These are phyloP conservation scores for Raphidocelis subcapitata DNA, from an alignment of 139 green algal species.

Conservation along the genomic window DNA sequence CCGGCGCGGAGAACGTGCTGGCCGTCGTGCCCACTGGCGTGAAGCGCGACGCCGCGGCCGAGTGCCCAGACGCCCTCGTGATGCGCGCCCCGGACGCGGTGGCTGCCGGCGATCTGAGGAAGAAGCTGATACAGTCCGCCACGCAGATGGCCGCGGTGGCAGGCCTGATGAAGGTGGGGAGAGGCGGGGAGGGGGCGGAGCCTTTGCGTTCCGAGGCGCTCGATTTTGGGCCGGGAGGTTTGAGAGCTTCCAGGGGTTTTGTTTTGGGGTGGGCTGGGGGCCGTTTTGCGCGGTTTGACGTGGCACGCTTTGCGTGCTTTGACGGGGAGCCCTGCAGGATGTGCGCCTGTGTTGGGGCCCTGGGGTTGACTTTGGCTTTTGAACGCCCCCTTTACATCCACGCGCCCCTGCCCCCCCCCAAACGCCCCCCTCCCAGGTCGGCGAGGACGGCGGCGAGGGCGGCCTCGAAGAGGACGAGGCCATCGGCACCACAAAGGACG, in stretches of 20 bases:
- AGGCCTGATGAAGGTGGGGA: constrained; percentile 18
- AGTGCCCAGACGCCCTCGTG: constrained; percentile 32
- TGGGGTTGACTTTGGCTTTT: no score
- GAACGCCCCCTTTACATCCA: no score
- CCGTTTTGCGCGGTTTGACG: no score
- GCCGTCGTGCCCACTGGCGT: constrained; percentile 12
- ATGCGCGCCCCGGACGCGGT: constrained; percentile 19
- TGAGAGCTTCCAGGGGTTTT: no score
- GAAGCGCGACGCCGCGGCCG: constrained; percentile 5
- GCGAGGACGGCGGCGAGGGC: no score
- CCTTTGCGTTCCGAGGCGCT: not conserved
- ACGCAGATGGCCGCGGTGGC: constrained; percentile 31
- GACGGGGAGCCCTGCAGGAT: no score
- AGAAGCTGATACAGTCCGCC: constrained; percentile 9
- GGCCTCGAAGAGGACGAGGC: constrained; percentile 12
- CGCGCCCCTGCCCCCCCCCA: no score
- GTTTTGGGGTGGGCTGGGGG: no score
- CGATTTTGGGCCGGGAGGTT: no score
- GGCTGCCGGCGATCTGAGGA: constrained; percentile 19
- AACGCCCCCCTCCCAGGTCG: no score
- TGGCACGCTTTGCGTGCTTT: no score
- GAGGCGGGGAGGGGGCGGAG: not conserved
- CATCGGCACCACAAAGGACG: constrained; percentile 30
- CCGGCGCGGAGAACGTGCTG: constrained; percentile 20
- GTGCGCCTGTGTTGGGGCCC: no score